Conservation (phyloP, 2,329 filamentous ascomycete species). For the Epichloe hybrida region DNA sequence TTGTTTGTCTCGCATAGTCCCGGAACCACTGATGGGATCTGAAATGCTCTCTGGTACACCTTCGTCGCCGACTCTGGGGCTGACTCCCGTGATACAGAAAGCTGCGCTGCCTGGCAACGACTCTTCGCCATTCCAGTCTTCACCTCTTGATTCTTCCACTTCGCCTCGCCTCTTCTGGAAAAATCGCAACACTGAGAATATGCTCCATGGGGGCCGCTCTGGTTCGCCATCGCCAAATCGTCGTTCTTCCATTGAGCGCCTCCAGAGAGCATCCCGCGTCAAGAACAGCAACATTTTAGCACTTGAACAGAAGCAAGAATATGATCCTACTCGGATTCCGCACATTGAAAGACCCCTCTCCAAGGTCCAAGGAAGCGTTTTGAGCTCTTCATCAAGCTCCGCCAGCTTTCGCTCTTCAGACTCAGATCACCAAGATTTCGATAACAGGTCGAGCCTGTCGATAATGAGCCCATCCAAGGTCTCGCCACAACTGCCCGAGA, state of each 20-base stretch:
- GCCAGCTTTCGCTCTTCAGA: conserved; percentile 39
- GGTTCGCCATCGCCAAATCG: conserved; percentile 59
- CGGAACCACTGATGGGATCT: neutral
- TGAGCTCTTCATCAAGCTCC: conserved; percentile 44
- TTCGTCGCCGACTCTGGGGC: conserved; percentile 8
- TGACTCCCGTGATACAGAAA: conserved; percentile 40
- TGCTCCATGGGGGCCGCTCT: conserved; percentile 45
- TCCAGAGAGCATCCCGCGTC: conserved; percentile 88
- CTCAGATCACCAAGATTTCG: conserved; percentile 25
- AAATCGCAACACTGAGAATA: conserved; percentile 65
- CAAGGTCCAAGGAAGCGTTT: conserved; percentile 61
- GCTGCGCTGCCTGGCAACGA: conserved; percentile 51
- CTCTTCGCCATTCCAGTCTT: conserved; percentile 75
- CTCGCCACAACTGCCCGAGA: conserved; percentile 5
- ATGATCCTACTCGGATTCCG: conserved; percentile 68
- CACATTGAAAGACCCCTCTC: conserved; percentile 74
- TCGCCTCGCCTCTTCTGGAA: conserved; percentile 92
- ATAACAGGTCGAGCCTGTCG: conserved; percentile 29
- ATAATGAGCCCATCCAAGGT: conserved; percentile 19
- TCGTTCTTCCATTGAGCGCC: conserved; percentile 84
- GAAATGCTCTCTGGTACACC: neutral
- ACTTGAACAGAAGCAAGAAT: conserved; percentile 82
- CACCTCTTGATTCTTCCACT: conserved; percentile 52
- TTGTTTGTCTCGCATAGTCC: neutral
- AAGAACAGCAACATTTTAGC: conserved; percentile 98